Evolutionary conservation across 2,329 filamentous ascomycete species (phyloP), one percentile per base, ranked within the genome.

Genomic region (Beauveria sp.): DNA sequence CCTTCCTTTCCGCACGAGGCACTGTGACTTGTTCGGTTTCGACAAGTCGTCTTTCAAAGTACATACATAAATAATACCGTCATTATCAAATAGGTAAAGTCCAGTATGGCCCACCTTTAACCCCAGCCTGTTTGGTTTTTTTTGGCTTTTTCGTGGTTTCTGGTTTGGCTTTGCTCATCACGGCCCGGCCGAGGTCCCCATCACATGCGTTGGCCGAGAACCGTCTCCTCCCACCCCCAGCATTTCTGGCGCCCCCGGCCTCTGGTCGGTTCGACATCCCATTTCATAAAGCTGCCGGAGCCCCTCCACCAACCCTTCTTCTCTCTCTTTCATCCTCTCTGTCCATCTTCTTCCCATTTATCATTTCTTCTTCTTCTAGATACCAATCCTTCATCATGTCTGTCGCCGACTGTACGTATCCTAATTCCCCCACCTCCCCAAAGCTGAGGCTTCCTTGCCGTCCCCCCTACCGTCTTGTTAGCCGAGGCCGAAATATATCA

Each of bases 161-260:
- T 30, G 34, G 30, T 53, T 53, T 40, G 28, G 28, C n/a, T 18
- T 26, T 43, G 52, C 14, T 16, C 46, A n/a, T 20, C 18, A 56
- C 55, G 65, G 66, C 68, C 69, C 55, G 65, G 66, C 70, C 69
- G 70, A 71, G 70, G 70, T 63, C 65, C 66, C 61, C 68, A 69
- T 72, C 70, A 71, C 70, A 71, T 72, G 67, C 69, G 64, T 66
- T 66, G 34, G 14, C 40, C 55, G 55, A 59, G 43, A 24, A 20
- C 44, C 20, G n/a, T 46, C n/a, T 46, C n/a, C 10, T 22, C 44
- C 14, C 37, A 20, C 51, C 28, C 28, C 55, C 41, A 55, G 53
- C 34, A 37, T 14, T 37, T 6, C 34, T 37, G 12, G 34, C 34
- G 34, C 34, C 12, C 28, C 48, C 28, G 48, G 48, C 26, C 28